These are phyloP conservation scores for Colletotrichum acutatum DNA, from an alignment of 2,329 filamentous ascomycete genomes.

Conservation along the genomic window DNA sequence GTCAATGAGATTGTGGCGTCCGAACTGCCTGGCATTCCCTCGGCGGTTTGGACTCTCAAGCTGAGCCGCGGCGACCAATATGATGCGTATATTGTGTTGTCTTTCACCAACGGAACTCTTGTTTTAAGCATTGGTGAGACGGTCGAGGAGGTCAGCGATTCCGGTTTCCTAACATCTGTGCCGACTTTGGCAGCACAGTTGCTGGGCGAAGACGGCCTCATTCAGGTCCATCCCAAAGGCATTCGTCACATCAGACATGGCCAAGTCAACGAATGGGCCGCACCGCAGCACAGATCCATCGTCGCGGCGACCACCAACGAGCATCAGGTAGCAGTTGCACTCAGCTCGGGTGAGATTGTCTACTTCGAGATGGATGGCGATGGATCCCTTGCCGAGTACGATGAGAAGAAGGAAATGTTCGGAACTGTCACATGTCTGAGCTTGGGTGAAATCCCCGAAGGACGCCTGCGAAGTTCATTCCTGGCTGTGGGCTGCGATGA, in stretches of 20 bases:
- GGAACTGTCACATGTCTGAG: constrained; percentile 96
- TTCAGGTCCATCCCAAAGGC: constrained; percentile 96
- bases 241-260: constrained; percentile 88
- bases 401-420: constrained; percentile 94
- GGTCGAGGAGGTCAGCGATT: constrained; percentile 94
- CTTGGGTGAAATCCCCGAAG: constrained; percentile 91
- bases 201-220: constrained; percentile 89
- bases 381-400: constrained; percentile 90
- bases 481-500: constrained; percentile 97
- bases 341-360: constrained; percentile 96
- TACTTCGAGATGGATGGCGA: constrained; percentile 98
- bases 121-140: constrained; percentile 97
- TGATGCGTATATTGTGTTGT: constrained; percentile 95
- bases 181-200: constrained; percentile 93
- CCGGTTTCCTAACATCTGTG: constrained; percentile 88
- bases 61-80: constrained; percentile 83
- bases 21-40: constrained; percentile 87
- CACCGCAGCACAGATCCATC: constrained; percentile 93
- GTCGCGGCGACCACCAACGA: constrained; percentile 95
- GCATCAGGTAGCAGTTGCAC: constrained; percentile 89
- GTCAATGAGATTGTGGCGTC: constrained; percentile 97
- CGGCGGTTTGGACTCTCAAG: constrained; percentile 95
- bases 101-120: constrained; percentile 88
- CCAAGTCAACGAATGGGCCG: constrained; percentile 90
- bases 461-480: constrained; percentile 88